Conservation (phyloP, 306 rosid genomes). For the Geum urbanum region DNA sequence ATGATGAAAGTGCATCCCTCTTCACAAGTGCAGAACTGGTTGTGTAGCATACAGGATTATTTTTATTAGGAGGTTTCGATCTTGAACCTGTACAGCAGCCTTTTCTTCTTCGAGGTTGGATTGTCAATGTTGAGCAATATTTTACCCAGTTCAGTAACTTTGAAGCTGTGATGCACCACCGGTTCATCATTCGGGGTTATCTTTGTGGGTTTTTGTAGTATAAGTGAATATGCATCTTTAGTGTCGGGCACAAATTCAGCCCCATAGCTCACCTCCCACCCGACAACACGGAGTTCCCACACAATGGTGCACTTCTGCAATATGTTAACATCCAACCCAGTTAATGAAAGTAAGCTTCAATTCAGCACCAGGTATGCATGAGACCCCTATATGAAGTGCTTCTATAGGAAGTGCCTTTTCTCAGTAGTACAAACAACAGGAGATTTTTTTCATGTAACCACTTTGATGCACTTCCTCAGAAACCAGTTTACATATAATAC, state of each 20-base stretch:
- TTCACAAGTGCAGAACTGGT: constrained; percentile 15
- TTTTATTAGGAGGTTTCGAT: constrained; percentile 48
- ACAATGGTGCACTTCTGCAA: constrained; percentile 77
- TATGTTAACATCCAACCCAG: constrained; percentile 12
- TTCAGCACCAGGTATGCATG: neutral
- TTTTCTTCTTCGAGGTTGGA: constrained; percentile 74
- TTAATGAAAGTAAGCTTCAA: neutral
- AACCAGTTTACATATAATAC: neutral
- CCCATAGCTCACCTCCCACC: constrained; percentile 87
- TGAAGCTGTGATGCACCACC: constrained; percentile 56
- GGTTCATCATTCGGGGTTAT: constrained; percentile 74
- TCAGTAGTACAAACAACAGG: neutral
- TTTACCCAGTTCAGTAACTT: constrained; percentile 79
- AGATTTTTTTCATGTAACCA: neutral
- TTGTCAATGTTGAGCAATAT: constrained; percentile 75
- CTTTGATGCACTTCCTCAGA: neutral
- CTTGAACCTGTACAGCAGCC: constrained; percentile 93
- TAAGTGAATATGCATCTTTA: constrained; percentile 51
- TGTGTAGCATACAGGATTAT: neutral
- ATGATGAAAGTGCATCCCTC: constrained; percentile 29
- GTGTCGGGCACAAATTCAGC: constrained; percentile 83
- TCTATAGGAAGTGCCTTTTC: neutral
- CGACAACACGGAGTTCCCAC: constrained; percentile 97
- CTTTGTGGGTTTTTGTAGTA: constrained; percentile 72
- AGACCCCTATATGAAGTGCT: neutral